These are phyloP conservation scores for maize (Zea mays) DNA, from an alignment of 176 grass and related monocot genomes.

Conservation along the genomic window DNA sequence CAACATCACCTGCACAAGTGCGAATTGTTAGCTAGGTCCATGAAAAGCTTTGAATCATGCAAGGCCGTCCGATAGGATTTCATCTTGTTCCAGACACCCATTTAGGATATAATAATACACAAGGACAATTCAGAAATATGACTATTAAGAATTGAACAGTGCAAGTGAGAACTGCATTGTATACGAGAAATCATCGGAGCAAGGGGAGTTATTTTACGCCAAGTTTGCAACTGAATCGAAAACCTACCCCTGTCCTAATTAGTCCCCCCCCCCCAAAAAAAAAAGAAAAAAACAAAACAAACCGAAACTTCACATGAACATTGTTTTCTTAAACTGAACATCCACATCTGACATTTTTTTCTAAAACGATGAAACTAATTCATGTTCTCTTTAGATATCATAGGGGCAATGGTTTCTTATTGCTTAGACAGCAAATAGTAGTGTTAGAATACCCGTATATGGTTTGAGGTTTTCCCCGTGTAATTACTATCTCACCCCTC, in stretches of 20 bases:
- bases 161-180: neutral
- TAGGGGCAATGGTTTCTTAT: neutral
- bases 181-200: neutral
- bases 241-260: neutral
- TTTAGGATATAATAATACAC: neutral
- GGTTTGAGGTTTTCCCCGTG: no score
- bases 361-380: neutral
- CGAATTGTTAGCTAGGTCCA: neutral
- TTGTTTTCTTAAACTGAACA: constrained; percentile 18
- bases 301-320: neutral
- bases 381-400: neutral
- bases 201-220: neutral
- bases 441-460: no score
- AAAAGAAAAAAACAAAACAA: no score
- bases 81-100: neutral
- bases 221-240: neutral
- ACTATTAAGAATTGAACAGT: neutral
- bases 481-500: no score
- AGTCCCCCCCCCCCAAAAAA: no score
- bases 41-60: neutral
- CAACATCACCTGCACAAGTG: constrained; percentile 74
- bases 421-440: neutral
- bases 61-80: neutral
- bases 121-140: neutral
- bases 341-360: neutral